These are phyloP conservation scores for Penicillium argentinense DNA, from an alignment of 495 filamentous ascomycete genomes.

Conservation along the genomic window DNA sequence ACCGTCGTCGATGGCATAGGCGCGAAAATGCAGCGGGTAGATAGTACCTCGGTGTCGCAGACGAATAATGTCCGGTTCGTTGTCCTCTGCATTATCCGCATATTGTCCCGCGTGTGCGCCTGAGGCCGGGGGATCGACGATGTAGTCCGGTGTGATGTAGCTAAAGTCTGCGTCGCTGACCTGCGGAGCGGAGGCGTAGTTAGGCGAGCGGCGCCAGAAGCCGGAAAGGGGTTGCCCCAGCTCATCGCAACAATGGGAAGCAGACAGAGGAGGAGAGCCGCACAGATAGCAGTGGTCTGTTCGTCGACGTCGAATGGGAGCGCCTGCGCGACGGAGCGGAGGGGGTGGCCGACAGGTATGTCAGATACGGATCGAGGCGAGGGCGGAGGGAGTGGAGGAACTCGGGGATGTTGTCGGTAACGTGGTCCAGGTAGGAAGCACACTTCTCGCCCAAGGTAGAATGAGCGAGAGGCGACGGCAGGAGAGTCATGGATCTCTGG, in stretches of 20 bases:
- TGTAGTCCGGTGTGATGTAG: constrained; percentile 76
- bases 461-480: constrained; percentile 47
- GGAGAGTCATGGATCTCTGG: constrained; percentile 38
- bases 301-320: constrained; percentile 30
- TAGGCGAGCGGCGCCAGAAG: constrained; percentile 54
- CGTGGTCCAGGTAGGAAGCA: constrained; percentile 50
- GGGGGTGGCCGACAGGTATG: constrained; percentile 40
- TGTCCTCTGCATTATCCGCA: constrained; percentile 30
- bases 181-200: constrained; percentile 48
- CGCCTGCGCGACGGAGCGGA: constrained; percentile 26
- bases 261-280: constrained; percentile 46
- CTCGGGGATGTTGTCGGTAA: constrained; percentile 54
- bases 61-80: constrained; percentile 74
- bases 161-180: constrained; percentile 77
- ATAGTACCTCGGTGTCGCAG: constrained; percentile 68
- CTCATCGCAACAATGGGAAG: constrained; percentile 57
- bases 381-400: constrained; percentile 43
- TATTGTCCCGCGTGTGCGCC: constrained; percentile 25
- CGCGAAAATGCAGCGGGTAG: constrained; percentile 77
- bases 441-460: constrained; percentile 50
- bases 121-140: constrained; percentile 40
- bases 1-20: constrained; percentile 79
- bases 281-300: constrained; percentile 17
- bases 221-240: constrained; percentile 56
- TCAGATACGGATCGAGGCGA: constrained; percentile 34